Base-by-base conservation (phyloP, 192 early-diverging fungal species). In the Funneliformis geosporum region DNA sequence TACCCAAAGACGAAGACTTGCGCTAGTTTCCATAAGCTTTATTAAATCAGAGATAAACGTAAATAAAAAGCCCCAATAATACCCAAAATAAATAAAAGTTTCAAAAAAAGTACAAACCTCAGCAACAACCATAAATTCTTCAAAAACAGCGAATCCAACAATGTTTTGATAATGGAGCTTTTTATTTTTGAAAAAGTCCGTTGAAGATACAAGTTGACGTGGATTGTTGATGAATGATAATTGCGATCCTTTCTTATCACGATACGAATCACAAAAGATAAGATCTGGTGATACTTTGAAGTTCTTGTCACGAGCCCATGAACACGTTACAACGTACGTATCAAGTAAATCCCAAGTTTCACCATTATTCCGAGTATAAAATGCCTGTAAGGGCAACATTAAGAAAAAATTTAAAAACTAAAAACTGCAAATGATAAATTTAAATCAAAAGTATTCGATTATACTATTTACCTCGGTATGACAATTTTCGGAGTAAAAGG, bases 121-220 rank as follows among this genome's bases (percentile, higher is more conserved):
- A 18, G 97, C 94, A 14, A 94, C 92, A 28, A 97, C 86, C 81
- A 99, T 81, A 79, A 94, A 93, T 21, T 90, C 87, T 40, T 94
- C 91, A 76, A 95, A 91, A 16, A 94, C 87, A 59, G 92, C 94
- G 75, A 91, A 94, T 80, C 94, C 93, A 0, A 91, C 86, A n/a
- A 95, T 94, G 66, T 91, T 84, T 0, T 92, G 85, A 76, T 95
- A 87, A 61, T 95, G 66, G 4, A 83, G 80, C 4, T 84, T 83
- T 44, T 82, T 80, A 27, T 81, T 83, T n/a, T 81, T 84, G 73
- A 90, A 91, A 78, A 87, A 90, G 55, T 90, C 76, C 1, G 81
- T 83, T 60, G 92, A 89, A 70, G 92, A 84, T 8, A 94, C 86
- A 28, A 97, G 85, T 71, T 93, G 89, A 5, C 89, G 62, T 12